These are phyloP conservation scores for Lippia alba DNA, from an alignment of 305 asterid genomes.

Conservation along the genomic window DNA sequence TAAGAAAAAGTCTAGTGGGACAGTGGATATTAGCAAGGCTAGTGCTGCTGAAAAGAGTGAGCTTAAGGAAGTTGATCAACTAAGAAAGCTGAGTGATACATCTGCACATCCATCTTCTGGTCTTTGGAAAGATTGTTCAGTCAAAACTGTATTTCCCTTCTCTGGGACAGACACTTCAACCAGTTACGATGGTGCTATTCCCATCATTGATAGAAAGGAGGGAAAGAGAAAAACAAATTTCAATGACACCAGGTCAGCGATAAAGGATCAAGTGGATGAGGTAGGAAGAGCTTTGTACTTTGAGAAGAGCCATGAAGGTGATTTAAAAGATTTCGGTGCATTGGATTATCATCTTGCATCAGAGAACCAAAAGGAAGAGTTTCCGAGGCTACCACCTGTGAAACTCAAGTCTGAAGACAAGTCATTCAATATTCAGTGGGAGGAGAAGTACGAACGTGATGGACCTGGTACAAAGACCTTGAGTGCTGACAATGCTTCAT, in stretches of 20 bases:
- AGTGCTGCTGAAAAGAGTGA: constrained; percentile 49
- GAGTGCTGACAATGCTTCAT: constrained; percentile 60
- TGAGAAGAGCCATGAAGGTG: constrained; percentile 65
- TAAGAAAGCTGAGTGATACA: constrained; percentile 50
- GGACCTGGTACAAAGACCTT: constrained; percentile 63
- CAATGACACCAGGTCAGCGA: constrained; percentile 58
- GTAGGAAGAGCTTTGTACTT: constrained; percentile 77
- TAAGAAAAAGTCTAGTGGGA: constrained; percentile 53
- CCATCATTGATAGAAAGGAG: constrained; percentile 56
- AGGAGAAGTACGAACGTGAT: constrained; percentile 81
- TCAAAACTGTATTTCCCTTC: constrained; percentile 75
- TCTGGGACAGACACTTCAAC: constrained; percentile 66
- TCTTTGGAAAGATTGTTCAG: constrained; percentile 69
- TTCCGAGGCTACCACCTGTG: constrained; percentile 91
- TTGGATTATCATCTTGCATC: constrained; percentile 59
- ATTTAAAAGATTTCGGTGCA: constrained; percentile 55
- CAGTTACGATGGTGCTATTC: constrained; percentile 55
- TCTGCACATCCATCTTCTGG: constrained; percentile 50
- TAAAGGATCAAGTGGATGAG: constrained; percentile 89
- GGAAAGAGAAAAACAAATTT: constrained; percentile 66
- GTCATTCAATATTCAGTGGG: constrained; percentile 85
- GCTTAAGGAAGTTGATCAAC: constrained; percentile 61
- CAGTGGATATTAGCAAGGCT: constrained; percentile 55
- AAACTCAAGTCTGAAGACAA: constrained; percentile 89
- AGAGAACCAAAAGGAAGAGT: constrained; percentile 85